phyloP scores from a whole-genome alignment of 2,329 filamentous ascomycete species.

The Scleromitrula shiraiana region DNA sequence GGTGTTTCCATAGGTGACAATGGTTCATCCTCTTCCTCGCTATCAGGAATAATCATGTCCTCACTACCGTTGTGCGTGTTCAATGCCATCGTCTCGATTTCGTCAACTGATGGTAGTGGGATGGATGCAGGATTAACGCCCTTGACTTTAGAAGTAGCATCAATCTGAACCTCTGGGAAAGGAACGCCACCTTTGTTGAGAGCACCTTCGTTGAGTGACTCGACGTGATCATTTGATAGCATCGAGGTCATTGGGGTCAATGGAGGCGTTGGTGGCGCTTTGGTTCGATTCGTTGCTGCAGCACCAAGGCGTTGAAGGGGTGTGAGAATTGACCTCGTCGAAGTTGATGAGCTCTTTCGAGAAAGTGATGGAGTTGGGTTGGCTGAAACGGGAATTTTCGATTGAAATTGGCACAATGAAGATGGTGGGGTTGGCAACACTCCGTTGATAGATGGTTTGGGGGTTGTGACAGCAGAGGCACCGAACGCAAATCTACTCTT shows the following conservation, averaged over 20 bases:
- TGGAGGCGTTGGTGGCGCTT: conserved; percentile 23
- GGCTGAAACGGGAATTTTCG: conserved; percentile 25
- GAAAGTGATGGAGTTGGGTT: conserved; percentile 11
- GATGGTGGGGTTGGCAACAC: conserved; percentile 19
- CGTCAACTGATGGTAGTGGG: conserved; percentile 26
- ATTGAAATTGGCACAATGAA: conserved; percentile 13
- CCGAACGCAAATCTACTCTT: conserved; percentile 21
- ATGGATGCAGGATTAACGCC: conserved; percentile 31
- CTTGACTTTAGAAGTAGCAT: conserved; percentile 1
- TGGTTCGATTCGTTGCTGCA: conserved; percentile 19
- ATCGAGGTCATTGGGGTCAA: conserved; percentile 22
- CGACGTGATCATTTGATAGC: conserved; percentile 3
- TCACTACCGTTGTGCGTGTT: conserved; percentile 37
- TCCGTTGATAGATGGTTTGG: conserved; percentile 11
- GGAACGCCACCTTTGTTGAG: conserved; percentile 14
- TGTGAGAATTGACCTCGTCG: conserved; percentile 14
- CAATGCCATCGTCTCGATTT: conserved; percentile 18
- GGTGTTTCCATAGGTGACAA: conserved; percentile 13
- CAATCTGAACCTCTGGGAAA: conserved; percentile 22
- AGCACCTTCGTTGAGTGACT: conserved; percentile 9
- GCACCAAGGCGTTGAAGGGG: conserved; percentile 29
- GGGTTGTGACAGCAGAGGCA: conserved; percentile 10
- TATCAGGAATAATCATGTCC: conserved; percentile 42
- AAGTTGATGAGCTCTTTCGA: conserved; percentile 10
- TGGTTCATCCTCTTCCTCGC: conserved; percentile 34